Evolutionary conservation across 306 rosid species (phyloP).

Genomic region (Astragalus membranaceus): DNA sequence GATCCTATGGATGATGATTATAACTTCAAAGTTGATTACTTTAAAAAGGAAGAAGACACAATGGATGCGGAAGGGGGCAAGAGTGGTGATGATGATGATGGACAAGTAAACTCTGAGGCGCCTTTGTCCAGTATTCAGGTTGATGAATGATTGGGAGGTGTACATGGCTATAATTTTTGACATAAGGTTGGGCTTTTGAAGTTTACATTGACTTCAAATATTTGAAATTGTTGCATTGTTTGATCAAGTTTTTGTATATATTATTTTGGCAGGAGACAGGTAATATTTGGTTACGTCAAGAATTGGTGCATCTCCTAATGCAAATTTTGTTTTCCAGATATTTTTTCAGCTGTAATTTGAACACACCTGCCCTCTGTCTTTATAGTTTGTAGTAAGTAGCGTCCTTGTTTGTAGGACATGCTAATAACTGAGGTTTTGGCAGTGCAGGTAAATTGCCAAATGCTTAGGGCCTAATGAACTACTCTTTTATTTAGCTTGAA

Average conservation of each 20-base stretch:
- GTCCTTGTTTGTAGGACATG: too few species aligned
- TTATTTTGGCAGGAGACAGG: not conserved
- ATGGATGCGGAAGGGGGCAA: conserved; percentile 50
- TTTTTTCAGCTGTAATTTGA: too few species aligned
- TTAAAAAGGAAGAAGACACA: conserved; percentile 39
- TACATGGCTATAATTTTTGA: not conserved
- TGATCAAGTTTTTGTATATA: too few species aligned
- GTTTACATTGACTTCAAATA: too few species aligned
- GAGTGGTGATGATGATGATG: conserved; percentile 15
- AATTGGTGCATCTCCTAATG: not conserved
- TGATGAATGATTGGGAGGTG: conserved; percentile 15
- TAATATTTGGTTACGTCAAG: not conserved
- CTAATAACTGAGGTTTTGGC: too few species aligned
- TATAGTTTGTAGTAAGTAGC: too few species aligned
- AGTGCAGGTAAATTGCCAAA: too few species aligned
- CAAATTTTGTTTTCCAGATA: not conserved
- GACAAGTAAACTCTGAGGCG: conserved; percentile 16
- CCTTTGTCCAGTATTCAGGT: conserved; percentile 34
- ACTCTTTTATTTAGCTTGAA: too few species aligned
- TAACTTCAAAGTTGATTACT: conserved; percentile 74
- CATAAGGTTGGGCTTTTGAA: not conserved
- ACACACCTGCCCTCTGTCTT: too few species aligned
- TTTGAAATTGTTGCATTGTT: too few species aligned
- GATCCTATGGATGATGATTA: conserved; percentile 81
- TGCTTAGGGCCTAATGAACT: too few species aligned